Conservation (phyloP, 331 rosid species). For the Telfairia occidentalis region DNA sequence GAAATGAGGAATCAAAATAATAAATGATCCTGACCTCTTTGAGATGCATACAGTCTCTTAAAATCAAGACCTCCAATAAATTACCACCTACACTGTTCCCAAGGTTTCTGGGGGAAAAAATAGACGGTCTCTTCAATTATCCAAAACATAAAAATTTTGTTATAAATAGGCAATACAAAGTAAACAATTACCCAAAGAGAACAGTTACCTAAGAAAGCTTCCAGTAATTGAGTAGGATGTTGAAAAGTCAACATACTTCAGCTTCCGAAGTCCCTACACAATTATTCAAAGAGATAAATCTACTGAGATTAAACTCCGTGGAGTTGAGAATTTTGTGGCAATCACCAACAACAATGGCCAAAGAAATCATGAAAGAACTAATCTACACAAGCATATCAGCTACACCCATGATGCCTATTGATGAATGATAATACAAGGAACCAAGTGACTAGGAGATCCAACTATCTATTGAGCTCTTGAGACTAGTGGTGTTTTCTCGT, state of each 20-base stretch:
- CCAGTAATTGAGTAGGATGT: conserved; percentile 94
- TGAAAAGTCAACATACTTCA: conserved; percentile 77
- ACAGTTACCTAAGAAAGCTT: conserved; percentile 65
- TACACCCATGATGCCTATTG: background rate
- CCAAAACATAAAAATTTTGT: background rate
- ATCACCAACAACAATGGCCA: background rate
- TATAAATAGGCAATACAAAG: background rate
- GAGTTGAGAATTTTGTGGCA: background rate
- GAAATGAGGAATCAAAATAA: conserved; percentile 9
- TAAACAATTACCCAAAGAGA: conserved; percentile 1
- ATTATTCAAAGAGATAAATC: background rate
- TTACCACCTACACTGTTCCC: conserved; percentile 59
- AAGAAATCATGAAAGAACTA: conserved; percentile 6
- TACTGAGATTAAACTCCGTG: background rate
- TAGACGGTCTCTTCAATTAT: background rate
- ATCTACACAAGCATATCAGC: background rate
- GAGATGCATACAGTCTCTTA: conserved; percentile 98
- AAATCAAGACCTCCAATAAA: conserved; percentile 69
- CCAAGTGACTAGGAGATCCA: background rate
- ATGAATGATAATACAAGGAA: background rate
- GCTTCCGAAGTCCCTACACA: conserved; percentile 68
- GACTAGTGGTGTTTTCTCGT: background rate
- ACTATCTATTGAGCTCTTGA: background rate
- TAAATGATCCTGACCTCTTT: conserved; percentile 51
- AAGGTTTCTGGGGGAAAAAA: conserved; percentile 49